phyloP scores from a whole-genome alignment of 768 basidiomycete genomes.

The Suillus subaureus region DNA sequence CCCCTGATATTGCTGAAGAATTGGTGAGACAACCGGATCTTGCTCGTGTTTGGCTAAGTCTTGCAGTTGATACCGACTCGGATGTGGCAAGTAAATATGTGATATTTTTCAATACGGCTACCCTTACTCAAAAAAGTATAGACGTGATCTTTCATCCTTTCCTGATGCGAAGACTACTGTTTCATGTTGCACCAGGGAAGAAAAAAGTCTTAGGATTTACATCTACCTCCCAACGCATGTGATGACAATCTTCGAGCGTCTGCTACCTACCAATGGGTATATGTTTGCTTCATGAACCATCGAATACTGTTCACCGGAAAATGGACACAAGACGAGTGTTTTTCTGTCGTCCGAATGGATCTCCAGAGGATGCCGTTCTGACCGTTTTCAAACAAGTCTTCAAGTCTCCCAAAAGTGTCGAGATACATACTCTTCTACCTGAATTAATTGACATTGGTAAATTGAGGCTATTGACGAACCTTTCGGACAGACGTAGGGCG shows the following conservation, averaged over 20 bases:
- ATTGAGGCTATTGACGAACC: no score
- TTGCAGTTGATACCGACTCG: background rate
- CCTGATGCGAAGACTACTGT: background rate
- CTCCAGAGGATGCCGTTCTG: background rate
- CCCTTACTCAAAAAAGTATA: background rate
- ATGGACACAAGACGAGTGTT: background rate
- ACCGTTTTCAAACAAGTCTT: no score
- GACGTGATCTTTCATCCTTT: background rate
- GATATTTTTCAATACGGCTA: background rate
- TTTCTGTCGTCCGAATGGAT: background rate
- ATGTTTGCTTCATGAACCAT: no score
- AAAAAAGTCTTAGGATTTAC: background rate
- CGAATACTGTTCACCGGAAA: background rate
- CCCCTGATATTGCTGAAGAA: background rate
- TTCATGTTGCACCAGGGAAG: background rate
- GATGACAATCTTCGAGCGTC: background rate
- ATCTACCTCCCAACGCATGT: background rate
- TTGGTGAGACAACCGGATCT: background rate
- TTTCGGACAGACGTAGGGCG: no score
- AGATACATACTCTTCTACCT: no score
- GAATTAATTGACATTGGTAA: no score
- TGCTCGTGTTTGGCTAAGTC: background rate
- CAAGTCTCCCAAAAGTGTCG: no score
- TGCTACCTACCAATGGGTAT: background rate
- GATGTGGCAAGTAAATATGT: background rate